A percentile compares a stretch with the other conserved stretches of the same genome.
Conservation (phyloP, 495 filamentous ascomycete species). For the Hypoxylon cercidicola region DNA sequence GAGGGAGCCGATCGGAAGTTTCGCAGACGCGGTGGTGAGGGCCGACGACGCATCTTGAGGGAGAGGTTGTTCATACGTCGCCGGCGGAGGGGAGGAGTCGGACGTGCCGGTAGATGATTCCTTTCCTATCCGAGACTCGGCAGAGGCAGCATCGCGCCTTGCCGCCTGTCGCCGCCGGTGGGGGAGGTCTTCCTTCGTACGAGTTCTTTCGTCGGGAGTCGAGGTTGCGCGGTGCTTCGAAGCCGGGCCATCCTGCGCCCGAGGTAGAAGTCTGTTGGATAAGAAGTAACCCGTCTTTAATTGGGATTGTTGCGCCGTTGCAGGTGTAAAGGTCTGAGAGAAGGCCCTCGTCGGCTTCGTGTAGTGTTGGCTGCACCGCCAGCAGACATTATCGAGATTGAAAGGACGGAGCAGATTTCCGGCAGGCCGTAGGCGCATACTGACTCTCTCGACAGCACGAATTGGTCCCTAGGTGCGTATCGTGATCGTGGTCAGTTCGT, state of each 20-base stretch:
- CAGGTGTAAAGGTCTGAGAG: slow-evolving; percentile 15
- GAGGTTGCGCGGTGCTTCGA: slow-evolving; percentile 26
- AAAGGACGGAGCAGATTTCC: slow-evolving; percentile 43
- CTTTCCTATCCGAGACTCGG: neutral
- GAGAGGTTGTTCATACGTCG: slow-evolving; percentile 49
- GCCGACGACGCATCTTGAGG: slow-evolving; percentile 86
- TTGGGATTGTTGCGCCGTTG: slow-evolving; percentile 23
- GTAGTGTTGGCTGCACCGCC: slow-evolving; percentile 42
- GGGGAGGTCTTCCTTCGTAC: slow-evolving; percentile 44
- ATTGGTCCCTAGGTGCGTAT: slow-evolving; percentile 19
- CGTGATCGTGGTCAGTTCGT: neutral
- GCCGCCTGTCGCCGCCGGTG: slow-evolving; percentile 56
- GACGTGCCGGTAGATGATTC: slow-evolving; percentile 1
- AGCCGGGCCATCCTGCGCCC: slow-evolving; percentile 20
- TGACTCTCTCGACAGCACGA: slow-evolving; percentile 29
- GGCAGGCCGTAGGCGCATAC: slow-evolving; percentile 47
- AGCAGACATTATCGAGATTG: slow-evolving; percentile 43
- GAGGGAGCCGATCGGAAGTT: slow-evolving; percentile 73
- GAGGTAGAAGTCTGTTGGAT: slow-evolving; percentile 51
- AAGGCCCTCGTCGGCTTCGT: slow-evolving; percentile 10
- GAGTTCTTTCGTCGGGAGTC: slow-evolving; percentile 5
- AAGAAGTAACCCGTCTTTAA: slow-evolving; percentile 54
- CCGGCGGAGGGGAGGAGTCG: slow-evolving; percentile 3
- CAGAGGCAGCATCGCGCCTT: slow-evolving; percentile 38
- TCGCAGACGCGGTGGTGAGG: slow-evolving; percentile 76